Percentiles rank a stretch among this genome's conserved stretches.
These are phyloP conservation scores for Trametes coccinea DNA, from an alignment of 768 basidiomycete species.

Conservation along the genomic window DNA sequence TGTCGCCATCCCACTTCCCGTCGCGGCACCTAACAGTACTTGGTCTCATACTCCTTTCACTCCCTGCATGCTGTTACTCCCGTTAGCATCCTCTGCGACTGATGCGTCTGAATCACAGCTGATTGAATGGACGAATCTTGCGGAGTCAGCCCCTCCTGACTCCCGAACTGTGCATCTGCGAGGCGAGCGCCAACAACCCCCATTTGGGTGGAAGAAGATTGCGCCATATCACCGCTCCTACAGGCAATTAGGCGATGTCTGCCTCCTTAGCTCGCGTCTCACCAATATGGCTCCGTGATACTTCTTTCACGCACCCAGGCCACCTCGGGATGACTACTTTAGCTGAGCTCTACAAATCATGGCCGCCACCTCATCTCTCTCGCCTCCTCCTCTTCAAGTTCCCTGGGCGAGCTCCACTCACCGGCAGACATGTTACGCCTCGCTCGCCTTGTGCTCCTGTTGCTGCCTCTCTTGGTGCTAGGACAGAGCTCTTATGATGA, in stretches of 20 bases:
- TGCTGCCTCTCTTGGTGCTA: slow-evolving; percentile 1
- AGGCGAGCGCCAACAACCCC: neutral
- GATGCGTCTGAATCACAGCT: too few species aligned
- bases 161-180: neutral
- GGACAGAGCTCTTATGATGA: neutral
- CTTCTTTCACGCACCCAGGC: neutral
- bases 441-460: neutral
- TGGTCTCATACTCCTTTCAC: too few species aligned
- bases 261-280: neutral
- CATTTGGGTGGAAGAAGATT: slow-evolving; percentile 16
- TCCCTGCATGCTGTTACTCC: too few species aligned
- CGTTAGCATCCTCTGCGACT: too few species aligned
- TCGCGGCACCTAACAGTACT: too few species aligned
- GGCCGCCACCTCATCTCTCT: neutral
- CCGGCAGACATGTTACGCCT: neutral
- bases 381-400: neutral
- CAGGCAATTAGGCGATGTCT: slow-evolving; percentile 16
- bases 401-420: too few species aligned
- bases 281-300: neutral
- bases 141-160: neutral
- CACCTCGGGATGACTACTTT: neutral
- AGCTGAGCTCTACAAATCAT: neutral
- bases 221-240: slow-evolving; percentile 26
- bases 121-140: too few species aligned
- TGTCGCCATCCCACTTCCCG: neutral